Evolutionary conservation across 306 rosid species (phyloP), one percentile per base, ranked within the genome.

Genomic region (Gastrolobium bilobum): DNA sequence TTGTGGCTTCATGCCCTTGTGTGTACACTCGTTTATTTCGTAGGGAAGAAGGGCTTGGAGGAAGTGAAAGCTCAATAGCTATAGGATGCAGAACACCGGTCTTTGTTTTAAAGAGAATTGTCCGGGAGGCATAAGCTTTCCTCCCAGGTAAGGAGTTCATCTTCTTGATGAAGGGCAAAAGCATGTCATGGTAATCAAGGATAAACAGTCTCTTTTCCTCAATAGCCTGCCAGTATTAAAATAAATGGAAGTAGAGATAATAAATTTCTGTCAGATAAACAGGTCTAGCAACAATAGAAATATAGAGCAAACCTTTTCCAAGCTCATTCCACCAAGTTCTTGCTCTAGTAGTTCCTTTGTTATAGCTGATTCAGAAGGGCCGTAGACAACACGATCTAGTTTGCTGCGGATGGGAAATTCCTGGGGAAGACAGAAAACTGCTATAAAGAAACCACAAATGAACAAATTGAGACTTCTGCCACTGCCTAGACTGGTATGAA

Each of bases 11-110:
- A 79, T 91, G 94, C 14, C 98, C 98, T 8, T 90, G 94, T 15
- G 96, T 87, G 80, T 90, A 89, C 51, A 95, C 91, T 57, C 15
- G 79, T 56, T 86, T 95, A 59, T 78, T 82, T 56, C 10, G 73
- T 3, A 60, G 87, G 4, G 97, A 91, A 4, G 89, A 87, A 43
- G 81, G 83, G 2, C 87, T 71, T 33, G 78, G 89, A 69, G 98
- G 97, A 82, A 92, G 93, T 35, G 99, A 83, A 84, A 92, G 97
- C 89, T 95, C 99, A 63, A 95, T 87, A 57, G 85, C 96, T 74
- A 95, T 78, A 44, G 98, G 99, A 82, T 82, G 83, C 79, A 95
- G 52, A 71, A 72, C 71, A 54, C 89, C 89, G 4, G 75, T 71
- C 59, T 75, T 78, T 64, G 87, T 61, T 70, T 56, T 29, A 83